A percentile compares a stretch with the other conserved stretches of the same genome.
phyloP scores from a whole-genome alignment of 495 filamentous ascomycete genomes.

The Aspergillus carlsbadensis region DNA sequence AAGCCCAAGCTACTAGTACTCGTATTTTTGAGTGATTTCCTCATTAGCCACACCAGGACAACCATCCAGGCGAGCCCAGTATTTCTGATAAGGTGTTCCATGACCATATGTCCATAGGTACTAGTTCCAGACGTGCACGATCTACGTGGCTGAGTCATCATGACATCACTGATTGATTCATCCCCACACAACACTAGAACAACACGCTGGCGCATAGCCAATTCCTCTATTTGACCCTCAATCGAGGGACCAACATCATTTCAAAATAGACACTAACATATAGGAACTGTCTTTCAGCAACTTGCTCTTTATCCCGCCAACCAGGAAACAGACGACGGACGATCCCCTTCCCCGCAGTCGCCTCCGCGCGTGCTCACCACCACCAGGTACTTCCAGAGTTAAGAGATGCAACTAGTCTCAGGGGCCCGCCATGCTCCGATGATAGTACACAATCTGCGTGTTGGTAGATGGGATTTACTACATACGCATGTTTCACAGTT shows the following conservation, averaged over 20 bases:
- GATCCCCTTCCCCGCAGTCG: not conserved
- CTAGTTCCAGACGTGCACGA: not conserved
- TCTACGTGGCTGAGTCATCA: slow-evolving; percentile 22
- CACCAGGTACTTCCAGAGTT: not conserved
- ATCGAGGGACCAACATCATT: not conserved
- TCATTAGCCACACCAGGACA: no score
- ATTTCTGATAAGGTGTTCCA: no score
- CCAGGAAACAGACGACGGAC: not conserved
- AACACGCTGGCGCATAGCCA: not conserved
- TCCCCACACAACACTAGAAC: not conserved
- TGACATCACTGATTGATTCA: slow-evolving; percentile 16
- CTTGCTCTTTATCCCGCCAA: not conserved
- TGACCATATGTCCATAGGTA: not conserved
- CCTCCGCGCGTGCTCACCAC: not conserved
- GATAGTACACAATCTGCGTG: not conserved
- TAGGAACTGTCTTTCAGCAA: not conserved
- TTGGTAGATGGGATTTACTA: not conserved
- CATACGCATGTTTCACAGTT: not conserved
- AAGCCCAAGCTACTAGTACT: no score
- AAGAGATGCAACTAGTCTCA: not conserved
- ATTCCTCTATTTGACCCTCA: not conserved
- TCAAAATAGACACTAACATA: not conserved
- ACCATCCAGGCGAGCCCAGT: no score
- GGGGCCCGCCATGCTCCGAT: not conserved
- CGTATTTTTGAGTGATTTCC: no score